Percentiles rank a stretch among this genome's conserved stretches.
Conservation (phyloP, 495 filamentous ascomycete species). For the Staphylotrichum longicolle region DNA sequence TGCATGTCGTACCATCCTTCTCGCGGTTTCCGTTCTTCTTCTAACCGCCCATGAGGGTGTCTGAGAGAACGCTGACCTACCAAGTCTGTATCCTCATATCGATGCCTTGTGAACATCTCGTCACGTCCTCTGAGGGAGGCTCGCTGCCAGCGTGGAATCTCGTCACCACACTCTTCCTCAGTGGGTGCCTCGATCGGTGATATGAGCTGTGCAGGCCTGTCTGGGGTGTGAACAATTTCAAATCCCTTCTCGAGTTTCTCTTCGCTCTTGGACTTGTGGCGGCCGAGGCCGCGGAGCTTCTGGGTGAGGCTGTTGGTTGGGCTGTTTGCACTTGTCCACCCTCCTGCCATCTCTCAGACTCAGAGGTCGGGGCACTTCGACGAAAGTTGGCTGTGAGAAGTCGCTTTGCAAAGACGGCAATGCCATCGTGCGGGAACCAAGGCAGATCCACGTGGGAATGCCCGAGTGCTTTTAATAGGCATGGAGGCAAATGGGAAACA, state of each 20-base stretch:
- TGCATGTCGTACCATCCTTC: not conserved
- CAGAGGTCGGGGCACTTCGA: not conserved
- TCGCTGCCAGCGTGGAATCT: constrained; percentile 28
- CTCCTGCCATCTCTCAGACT: not conserved
- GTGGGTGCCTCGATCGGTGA: constrained; percentile 24
- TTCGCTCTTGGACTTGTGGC: constrained; percentile 7
- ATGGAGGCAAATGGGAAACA: not conserved
- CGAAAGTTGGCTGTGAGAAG: not conserved
- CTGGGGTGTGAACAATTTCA: constrained; percentile 33
- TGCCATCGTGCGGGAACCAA: too few species aligned
- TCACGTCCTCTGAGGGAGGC: not conserved
- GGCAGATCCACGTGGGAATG: not conserved
- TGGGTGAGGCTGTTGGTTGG: constrained; percentile 18
- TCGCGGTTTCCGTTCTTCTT: not conserved
- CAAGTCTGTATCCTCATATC: not conserved
- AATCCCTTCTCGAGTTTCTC: constrained; percentile 22
- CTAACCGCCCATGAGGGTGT: not conserved
- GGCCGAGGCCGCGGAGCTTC: constrained; percentile 27
- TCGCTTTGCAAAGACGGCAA: not conserved
- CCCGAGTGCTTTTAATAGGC: constrained; percentile 8
- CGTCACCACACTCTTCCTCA: constrained; percentile 31
- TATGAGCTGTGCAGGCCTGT: constrained; percentile 22
- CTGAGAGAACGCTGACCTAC: not conserved
- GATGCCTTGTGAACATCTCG: not conserved
- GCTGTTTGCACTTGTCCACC: not conserved